Percentiles rank a stretch among this genome's conserved stretches.
Conservation (phyloP, 2,329 filamentous ascomycete genomes). For the Microdochium trichocladiopsis region DNA sequence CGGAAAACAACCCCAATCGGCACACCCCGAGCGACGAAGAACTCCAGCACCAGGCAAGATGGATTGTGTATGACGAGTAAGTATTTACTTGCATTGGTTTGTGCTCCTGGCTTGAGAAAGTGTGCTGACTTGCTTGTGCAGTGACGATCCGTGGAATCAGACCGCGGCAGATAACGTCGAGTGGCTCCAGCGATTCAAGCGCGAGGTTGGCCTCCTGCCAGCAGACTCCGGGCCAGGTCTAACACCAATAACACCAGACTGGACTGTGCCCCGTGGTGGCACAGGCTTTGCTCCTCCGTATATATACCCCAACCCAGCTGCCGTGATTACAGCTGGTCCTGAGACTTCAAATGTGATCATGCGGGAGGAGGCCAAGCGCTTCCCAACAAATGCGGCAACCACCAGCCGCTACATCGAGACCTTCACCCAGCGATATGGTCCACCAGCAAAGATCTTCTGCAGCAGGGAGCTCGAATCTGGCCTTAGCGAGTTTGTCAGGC, state of each 20-base stretch:
- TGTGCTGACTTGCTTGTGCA: constrained; percentile 17
- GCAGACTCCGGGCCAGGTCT: constrained; percentile 44
- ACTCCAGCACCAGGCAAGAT: constrained; percentile 56
- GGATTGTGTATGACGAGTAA: constrained; percentile 56
- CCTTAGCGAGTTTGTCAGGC: constrained; percentile 39
- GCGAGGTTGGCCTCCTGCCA: constrained; percentile 43
- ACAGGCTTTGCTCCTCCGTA: constrained; percentile 51
- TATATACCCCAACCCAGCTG: constrained; percentile 31
- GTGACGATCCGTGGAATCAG: constrained; percentile 58
- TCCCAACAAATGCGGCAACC: constrained; percentile 33
- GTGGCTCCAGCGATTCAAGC: constrained; percentile 58
- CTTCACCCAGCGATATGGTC: constrained; percentile 33
- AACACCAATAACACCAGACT: constrained; percentile 24
- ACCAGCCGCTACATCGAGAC: constrained; percentile 41
- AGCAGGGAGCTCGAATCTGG: constrained; percentile 51
- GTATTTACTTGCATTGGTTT: constrained; percentile 10
- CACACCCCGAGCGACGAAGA: constrained; percentile 56
- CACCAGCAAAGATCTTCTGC: constrained; percentile 47
- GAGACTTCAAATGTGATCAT: constrained; percentile 23
- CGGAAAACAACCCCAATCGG: constrained; percentile 50
- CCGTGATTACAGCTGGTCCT: constrained; percentile 24
- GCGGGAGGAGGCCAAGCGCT: constrained; percentile 28
- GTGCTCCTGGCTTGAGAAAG: constrained; percentile 1
- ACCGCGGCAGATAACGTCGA: constrained; percentile 57
- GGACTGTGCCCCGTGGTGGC: constrained; percentile 42